A percentile compares a stretch with the other conserved stretches of the same genome.
phyloP scores from a whole-genome alignment of 768 basidiomycete species.

The Macrocybe gigantea region DNA sequence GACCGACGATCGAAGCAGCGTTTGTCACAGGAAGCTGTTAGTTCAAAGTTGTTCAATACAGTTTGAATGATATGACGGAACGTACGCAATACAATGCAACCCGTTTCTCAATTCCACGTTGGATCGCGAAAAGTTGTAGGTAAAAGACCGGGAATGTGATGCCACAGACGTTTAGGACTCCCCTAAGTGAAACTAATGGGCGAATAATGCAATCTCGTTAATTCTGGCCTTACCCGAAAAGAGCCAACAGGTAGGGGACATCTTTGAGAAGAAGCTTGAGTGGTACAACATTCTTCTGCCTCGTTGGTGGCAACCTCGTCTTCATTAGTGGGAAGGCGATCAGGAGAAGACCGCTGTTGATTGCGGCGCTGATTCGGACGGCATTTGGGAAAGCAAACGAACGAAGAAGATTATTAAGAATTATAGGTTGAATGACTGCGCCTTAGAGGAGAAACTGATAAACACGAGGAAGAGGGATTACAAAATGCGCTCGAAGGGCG shows the following conservation, averaged over 20 bases:
- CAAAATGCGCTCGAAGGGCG: constrained; percentile 1
- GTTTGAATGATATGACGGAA: background rate
- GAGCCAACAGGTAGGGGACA: constrained; percentile 17
- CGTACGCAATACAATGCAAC: constrained; percentile 45
- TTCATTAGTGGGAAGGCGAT: constrained; percentile 23
- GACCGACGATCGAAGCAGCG: constrained; percentile 41
- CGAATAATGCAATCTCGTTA: background rate
- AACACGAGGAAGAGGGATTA: background rate
- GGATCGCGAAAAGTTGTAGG: constrained; percentile 38
- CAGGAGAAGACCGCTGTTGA: constrained; percentile 25
- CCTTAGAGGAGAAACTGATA: constrained; percentile 19
- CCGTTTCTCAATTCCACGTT: constrained; percentile 27
- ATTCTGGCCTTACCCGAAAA: constrained; percentile 8
- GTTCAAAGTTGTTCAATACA: background rate
- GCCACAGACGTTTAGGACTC: constrained; percentile 21
- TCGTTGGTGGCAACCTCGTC: constrained; percentile 26
- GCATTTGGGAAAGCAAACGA: constrained; percentile 30
- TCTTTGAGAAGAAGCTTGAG: constrained; percentile 20
- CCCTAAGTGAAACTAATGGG: constrained; percentile 7
- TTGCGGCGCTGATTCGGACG: constrained; percentile 27
- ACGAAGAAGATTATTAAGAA: constrained; percentile 39
- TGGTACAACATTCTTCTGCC: constrained; percentile 12
- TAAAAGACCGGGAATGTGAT: constrained; percentile 41
- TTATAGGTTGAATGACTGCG: constrained; percentile 48
- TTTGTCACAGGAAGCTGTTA: constrained; percentile 45